These are phyloP conservation scores for Ustilago cynodontis DNA, from an alignment of 1,284 basidiomycete genomes.

Conservation along the genomic window DNA sequence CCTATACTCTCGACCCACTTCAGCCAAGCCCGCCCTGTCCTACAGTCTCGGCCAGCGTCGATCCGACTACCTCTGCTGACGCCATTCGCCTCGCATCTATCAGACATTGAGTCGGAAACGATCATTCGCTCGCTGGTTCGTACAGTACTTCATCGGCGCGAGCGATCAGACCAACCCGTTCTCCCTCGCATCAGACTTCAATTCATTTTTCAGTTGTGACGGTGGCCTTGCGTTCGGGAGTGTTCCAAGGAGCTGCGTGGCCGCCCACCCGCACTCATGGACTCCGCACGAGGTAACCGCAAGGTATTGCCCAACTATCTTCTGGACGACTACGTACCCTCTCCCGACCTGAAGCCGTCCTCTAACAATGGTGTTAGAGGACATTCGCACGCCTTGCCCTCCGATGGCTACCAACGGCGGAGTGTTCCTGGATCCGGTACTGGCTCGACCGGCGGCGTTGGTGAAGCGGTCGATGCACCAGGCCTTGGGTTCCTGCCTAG, in stretches of 20 bases:
- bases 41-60: neutral
- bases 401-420: conserved; percentile 12
- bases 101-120: neutral
- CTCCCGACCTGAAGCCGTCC: conserved; percentile 14
- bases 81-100: neutral
- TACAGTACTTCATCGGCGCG: neutral
- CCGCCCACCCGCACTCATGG: conserved; percentile 16
- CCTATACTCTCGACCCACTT: neutral
- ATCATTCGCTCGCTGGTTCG: neutral
- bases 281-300: conserved; percentile 27
- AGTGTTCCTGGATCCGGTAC: neutral
- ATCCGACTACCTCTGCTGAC: neutral
- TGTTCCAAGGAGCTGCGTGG: neutral
- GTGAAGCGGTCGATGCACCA: conserved; percentile 7
- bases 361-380: conserved; percentile 1
- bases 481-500: conserved; percentile 21
- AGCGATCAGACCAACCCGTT: neutral
- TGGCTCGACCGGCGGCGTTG: neutral
- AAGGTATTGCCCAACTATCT: conserved; percentile 53
- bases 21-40: neutral
- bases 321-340: conserved; percentile 38
- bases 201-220: neutral
- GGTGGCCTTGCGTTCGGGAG: neutral
- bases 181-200: too few species aligned
- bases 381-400: neutral